Evolutionary conservation across 345 rosid genomes (phyloP).

Genomic region (Abelmoschus esculentus): DNA sequence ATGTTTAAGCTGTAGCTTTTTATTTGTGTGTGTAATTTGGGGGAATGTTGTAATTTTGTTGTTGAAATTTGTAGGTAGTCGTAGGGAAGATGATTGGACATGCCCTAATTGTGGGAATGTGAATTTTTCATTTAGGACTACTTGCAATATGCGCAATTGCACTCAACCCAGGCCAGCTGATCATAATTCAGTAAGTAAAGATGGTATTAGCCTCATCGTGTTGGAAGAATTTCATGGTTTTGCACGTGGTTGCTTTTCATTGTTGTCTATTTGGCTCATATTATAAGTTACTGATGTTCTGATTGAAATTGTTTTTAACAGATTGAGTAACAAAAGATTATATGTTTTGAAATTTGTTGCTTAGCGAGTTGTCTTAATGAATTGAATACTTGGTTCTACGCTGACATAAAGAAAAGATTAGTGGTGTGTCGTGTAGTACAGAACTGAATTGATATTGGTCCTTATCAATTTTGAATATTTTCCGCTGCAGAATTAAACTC

Average conservation of each 20-base stretch:
- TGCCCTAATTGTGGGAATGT: conserved; percentile 46
- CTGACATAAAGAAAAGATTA: neutral
- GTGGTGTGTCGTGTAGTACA: neutral
- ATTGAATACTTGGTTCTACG: neutral
- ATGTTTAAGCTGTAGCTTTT: neutral
- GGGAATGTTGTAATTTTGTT: neutral
- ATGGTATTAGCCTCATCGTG: conserved; percentile 19
- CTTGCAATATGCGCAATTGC: too few relatives aligned
- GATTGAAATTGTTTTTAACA: neutral
- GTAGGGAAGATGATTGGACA: conserved; percentile 99
- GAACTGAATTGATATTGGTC: too few relatives aligned
- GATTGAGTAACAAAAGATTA: neutral
- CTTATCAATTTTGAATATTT: too few relatives aligned
- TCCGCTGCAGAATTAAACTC: too few relatives aligned
- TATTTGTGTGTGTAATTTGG: neutral
- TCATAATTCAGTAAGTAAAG: too few relatives aligned
- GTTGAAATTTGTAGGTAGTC: conserved; percentile 51
- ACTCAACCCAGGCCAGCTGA: too few relatives aligned
- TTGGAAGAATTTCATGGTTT: conserved; percentile 32
- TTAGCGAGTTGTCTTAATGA: neutral
- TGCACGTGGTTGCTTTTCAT: neutral
- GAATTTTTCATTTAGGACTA: too few relatives aligned
- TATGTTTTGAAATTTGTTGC: neutral
- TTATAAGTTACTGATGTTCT: neutral
- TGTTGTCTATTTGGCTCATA: neutral